These are phyloP conservation scores for Chalara sp. DNA, from an alignment of 2,329 filamentous ascomycete species.

Conservation along the genomic window DNA sequence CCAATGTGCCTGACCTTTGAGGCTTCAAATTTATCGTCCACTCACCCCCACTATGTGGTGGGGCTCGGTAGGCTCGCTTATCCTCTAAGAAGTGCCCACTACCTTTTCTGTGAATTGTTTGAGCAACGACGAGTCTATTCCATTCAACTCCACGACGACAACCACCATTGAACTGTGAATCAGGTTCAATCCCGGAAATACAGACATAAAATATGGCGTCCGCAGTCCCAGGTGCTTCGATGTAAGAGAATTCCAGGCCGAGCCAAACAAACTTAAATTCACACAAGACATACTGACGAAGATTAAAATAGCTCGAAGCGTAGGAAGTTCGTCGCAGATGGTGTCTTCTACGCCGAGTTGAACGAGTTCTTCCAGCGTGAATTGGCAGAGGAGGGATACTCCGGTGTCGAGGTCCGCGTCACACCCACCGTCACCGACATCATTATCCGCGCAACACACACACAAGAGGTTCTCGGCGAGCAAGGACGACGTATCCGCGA, in stretches of 20 bases:
- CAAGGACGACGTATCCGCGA: conserved; percentile 99
- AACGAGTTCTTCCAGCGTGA: conserved; percentile 99
- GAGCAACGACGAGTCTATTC: background rate
- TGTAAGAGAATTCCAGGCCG: conserved; percentile 21
- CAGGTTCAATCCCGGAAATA: conserved; percentile 20
- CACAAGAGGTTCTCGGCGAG: conserved; percentile 99
- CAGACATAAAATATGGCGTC: conserved; percentile 30
- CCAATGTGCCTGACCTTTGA: too few species aligned
- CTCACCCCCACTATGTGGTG: too few species aligned
- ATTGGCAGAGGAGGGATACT: conserved; percentile 99
- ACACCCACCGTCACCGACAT: conserved; percentile 99
- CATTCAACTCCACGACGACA: conserved; percentile 18
- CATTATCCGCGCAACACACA: conserved; percentile 99
- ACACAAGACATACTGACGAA: conserved; percentile 9
- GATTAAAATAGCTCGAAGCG: conserved; percentile 65
- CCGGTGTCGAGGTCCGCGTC: conserved; percentile 98
- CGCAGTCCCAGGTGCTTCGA: conserved; percentile 29
- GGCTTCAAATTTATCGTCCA: too few species aligned
- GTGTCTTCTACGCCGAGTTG: conserved; percentile 99
- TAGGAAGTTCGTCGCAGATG: conserved; percentile 94
- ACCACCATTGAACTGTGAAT: conserved; percentile 19
- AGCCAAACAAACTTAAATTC: background rate
- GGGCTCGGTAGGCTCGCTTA: too few species aligned
- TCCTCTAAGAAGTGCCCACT: too few species aligned
- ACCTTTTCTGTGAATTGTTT: too few species aligned